phyloP scores from a whole-genome alignment of 2,329 filamentous ascomycete genomes.

The Alternaria metachromatica region DNA sequence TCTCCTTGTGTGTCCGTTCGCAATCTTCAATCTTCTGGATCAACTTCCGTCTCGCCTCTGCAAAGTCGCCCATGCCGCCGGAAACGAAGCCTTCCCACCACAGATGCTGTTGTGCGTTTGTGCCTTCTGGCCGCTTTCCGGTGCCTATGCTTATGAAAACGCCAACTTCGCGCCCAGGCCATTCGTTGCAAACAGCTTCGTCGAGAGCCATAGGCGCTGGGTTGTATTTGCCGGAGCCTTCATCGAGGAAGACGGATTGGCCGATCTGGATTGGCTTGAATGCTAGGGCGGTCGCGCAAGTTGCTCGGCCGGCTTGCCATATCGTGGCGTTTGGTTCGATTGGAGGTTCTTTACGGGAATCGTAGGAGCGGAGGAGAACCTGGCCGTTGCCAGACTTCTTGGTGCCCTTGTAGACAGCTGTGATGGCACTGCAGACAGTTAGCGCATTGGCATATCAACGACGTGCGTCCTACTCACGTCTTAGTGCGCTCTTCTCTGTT shows the following conservation, averaged over 20 bases:
- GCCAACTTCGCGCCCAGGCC: constrained; percentile 90
- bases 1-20: constrained; percentile 85
- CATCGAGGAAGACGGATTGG: constrained; percentile 92
- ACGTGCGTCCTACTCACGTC: constrained; percentile 67
- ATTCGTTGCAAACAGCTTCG: constrained; percentile 90
- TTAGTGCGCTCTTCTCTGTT: constrained; percentile 84
- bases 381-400: constrained; percentile 67
- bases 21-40: constrained; percentile 95
- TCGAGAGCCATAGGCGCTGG: constrained; percentile 84
- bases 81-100: constrained; percentile 92
- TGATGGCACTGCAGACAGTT: constrained; percentile 71
- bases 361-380: constrained; percentile 87
- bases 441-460: constrained; percentile 9
- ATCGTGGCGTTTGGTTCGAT: constrained; percentile 94
- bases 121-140: constrained; percentile 78
- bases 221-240: constrained; percentile 91
- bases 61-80: constrained; percentile 79
- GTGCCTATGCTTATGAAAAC: constrained; percentile 96
- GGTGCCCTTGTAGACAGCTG: constrained; percentile 87
- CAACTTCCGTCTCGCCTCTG: constrained; percentile 82
- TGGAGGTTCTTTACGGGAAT: constrained; percentile 88
- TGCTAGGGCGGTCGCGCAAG: constrained; percentile 84
- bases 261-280: constrained; percentile 97
- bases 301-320: constrained; percentile 97
- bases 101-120: constrained; percentile 70